phyloP scores from a whole-genome alignment of 306 rosid species.

The Lathyrus tuberosus region DNA sequence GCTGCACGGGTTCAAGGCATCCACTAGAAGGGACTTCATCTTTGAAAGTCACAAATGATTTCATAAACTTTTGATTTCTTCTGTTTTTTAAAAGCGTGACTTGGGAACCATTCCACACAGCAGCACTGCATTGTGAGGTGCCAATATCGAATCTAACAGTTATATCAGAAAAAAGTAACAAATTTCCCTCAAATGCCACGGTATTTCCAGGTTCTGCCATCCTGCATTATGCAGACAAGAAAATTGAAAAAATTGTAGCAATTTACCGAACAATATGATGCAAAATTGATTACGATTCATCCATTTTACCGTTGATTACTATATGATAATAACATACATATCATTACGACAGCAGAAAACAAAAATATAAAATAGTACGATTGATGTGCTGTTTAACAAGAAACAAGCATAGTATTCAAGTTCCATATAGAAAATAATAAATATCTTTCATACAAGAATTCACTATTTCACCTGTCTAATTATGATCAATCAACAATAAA shows the following conservation, averaged over 20 bases:
- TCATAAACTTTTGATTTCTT: conserved; percentile 73
- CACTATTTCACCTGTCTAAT: no score
- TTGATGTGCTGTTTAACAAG: no score
- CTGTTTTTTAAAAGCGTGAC: conserved; percentile 75
- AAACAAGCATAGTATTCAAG: no score
- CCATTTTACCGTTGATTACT: no score
- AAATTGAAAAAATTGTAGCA: conserved; percentile 4
- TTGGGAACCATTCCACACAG: conserved; percentile 84
- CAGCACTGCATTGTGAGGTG: conserved; percentile 88
- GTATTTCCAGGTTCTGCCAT: conserved; percentile 85
- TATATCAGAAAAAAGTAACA: conserved; percentile 61
- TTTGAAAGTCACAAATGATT: conserved; percentile 76
- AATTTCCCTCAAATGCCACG: conserved; percentile 78
- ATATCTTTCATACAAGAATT: no score
- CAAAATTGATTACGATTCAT: background rate
- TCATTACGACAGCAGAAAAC: no score
- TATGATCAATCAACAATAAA: no score
- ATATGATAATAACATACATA: no score
- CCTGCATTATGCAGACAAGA: conserved; percentile 46
- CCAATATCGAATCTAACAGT: conserved; percentile 88
- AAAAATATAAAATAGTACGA: no score
- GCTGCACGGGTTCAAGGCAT: conserved; percentile 63
- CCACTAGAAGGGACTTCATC: conserved; percentile 68
- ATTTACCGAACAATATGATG: background rate
- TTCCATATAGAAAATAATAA: no score